Evolutionary conservation across 352 stramenopile species (phyloP).

Genomic region (Phytophthora syringae): DNA sequence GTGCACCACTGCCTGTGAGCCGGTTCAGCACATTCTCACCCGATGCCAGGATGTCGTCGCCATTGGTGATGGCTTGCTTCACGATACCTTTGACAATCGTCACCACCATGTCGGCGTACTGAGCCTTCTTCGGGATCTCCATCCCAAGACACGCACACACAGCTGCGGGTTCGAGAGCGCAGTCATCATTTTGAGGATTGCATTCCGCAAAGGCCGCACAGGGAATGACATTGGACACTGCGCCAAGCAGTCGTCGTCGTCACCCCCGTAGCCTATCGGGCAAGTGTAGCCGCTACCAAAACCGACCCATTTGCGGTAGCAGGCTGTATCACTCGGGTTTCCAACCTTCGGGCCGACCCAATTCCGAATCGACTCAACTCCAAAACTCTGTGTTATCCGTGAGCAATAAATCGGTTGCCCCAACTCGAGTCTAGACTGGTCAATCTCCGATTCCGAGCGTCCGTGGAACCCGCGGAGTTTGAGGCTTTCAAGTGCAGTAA

Average conservation of each 20-base stretch:
- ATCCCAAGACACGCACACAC: conserved; percentile 7
- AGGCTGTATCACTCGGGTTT: conserved; percentile 16
- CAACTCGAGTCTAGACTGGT: conserved; percentile 26
- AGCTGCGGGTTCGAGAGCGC: conserved; percentile 23
- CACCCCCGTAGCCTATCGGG: conserved; percentile 14
- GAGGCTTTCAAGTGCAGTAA: conserved; percentile 6
- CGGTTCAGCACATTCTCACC: neutral
- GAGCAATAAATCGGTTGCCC: conserved; percentile 4
- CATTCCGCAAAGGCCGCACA: conserved; percentile 52
- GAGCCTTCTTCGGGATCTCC: neutral
- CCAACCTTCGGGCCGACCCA: conserved; percentile 23
- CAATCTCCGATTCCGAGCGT: conserved; percentile 8
- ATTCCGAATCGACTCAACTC: conserved; percentile 16
- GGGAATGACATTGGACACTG: conserved; percentile 56
- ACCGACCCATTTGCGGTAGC: conserved; percentile 17
- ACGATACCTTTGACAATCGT: conserved; percentile 4
- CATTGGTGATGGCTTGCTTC: conserved; percentile 18
- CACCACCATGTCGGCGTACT: conserved; percentile 1
- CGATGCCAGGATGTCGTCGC: conserved; percentile 1
- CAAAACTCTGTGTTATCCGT: neutral
- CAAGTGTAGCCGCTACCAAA: conserved; percentile 8
- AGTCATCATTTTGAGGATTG: conserved; percentile 56
- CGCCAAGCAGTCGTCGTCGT: conserved; percentile 14
- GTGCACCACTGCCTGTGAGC: neutral
- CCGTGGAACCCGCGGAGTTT: conserved; percentile 17